Evolutionary conservation across 495 filamentous ascomycete species (phyloP).

Genomic region (Amorphotheca resinae): DNA sequence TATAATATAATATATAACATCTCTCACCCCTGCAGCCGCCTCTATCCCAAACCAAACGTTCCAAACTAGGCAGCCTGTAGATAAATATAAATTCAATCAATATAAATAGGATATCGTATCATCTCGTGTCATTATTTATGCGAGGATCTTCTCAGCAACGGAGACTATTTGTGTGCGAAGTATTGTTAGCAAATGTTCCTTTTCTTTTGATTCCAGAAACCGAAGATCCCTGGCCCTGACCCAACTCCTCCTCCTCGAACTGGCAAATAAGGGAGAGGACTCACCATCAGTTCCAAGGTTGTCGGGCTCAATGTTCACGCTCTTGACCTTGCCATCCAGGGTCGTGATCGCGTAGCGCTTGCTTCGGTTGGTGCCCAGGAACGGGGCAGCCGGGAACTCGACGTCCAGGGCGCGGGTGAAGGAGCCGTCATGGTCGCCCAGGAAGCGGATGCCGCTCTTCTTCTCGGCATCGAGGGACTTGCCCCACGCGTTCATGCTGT

Average conservation of each 20-base stretch:
- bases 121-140: background rate
- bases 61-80: too few species aligned
- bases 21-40: too few species aligned
- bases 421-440: constrained; percentile 64
- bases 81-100: too few species aligned
- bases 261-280: background rate
- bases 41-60: too few species aligned
- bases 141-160: background rate
- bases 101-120: too few species aligned
- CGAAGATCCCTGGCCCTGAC: too few species aligned
- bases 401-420: constrained; percentile 81
- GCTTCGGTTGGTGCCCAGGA: constrained; percentile 73
- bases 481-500: constrained; percentile 78
- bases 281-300: constrained; percentile 49
- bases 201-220: too few species aligned
- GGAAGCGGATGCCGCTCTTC: constrained; percentile 72
- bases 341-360: constrained; percentile 80
- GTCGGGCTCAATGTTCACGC: constrained; percentile 74
- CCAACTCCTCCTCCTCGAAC: too few species aligned
- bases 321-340: constrained; percentile 65
- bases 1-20: too few species aligned
- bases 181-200: too few species aligned
- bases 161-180: background rate
- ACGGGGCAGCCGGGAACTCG: constrained; percentile 61
- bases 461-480: constrained; percentile 54